Base-by-base conservation (phyloP, 768 basidiomycete species). In the Kwoniella europaea region DNA sequence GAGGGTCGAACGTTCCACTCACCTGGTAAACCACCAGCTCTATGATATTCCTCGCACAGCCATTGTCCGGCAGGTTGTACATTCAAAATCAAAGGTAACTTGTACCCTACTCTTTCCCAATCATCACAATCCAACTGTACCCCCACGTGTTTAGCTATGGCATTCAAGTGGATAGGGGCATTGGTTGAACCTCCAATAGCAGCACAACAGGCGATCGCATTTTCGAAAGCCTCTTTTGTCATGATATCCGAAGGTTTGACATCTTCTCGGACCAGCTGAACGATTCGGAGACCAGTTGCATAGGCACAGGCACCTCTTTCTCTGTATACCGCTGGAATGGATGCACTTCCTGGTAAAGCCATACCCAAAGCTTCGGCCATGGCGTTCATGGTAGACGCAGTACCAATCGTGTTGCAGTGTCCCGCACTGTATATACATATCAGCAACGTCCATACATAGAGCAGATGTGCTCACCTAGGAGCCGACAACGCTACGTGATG, bases 361-460 rank as follows among this genome's bases (percentile, higher is more conserved):
- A 83, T 83, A 50, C 82, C 82, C 50, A 83, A 73, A 1, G 81
- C 81, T 71, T 83, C 82, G 35, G 80, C 76, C 55, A 82, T 65
- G 6, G 82, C 81, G 64, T 82, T 82, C 82, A 83, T 83, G 15
- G 82, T 83, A 9, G 73, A 75, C 2, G 82, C 82, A 4, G 82
- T 83, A 6, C 81, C 81, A 71, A 83, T 80, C 41, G 80, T 82
- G 65, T 82, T 82, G 67, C 82, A 83, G 68, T 81, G 79, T 6
- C 79, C 76, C 16, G 74, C 67, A 63, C 77, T 79, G 65, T 24
- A 42, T 27, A 16, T 79, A 62, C 16, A 42, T 27, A 22, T 67
- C 66, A 67, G 43, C 27, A n/a, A 10, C 16, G 7, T 29, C 9
- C 16, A 62, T 42, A 20, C 15, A 12, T 10, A 16, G n/a, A 35